Conservation (phyloP, 108 stramenopile genomes). For the Epipyxis sp. region DNA sequence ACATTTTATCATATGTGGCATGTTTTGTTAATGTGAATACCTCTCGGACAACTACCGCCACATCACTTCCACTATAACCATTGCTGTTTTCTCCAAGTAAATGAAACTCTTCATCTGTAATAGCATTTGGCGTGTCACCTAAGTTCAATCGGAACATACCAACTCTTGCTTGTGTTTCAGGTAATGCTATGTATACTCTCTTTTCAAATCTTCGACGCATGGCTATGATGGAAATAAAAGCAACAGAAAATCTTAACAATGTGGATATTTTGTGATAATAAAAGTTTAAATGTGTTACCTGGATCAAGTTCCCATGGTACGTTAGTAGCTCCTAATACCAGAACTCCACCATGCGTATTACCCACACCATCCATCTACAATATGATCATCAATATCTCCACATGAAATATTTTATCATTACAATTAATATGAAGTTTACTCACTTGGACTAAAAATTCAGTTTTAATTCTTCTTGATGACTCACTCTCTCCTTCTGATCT, state of each 20-base stretch:
- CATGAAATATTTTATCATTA: not conserved
- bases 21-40: no score
- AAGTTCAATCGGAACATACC: constrained; percentile 86
- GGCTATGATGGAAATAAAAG: constrained; percentile 47
- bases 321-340: constrained; percentile 94
- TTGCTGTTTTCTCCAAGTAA: constrained; percentile 70
- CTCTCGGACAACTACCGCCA: constrained; percentile 88
- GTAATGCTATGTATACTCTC: constrained; percentile 96
- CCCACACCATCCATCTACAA: constrained; percentile 72
- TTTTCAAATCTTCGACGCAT: constrained; percentile 98
- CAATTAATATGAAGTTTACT: not conserved
- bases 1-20: no score
- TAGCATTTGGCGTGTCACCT: constrained; percentile 73
- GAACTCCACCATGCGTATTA: constrained; percentile 61
- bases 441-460: constrained; percentile 99
- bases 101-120: constrained; percentile 77
- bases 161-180: constrained; percentile 75
- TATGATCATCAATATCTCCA: not conserved
- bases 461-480: constrained; percentile 85
- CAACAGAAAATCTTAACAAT: not conserved
- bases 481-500: constrained; percentile 86
- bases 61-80: constrained; percentile 80
- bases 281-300: not conserved
- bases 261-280: not conserved
- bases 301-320: constrained; percentile 98